Evolutionary conservation across 1,284 basidiomycete genomes (phyloP), one percentile per base, ranked within the genome.

Genomic region (Apiotrichum veenhuisii): DNA sequence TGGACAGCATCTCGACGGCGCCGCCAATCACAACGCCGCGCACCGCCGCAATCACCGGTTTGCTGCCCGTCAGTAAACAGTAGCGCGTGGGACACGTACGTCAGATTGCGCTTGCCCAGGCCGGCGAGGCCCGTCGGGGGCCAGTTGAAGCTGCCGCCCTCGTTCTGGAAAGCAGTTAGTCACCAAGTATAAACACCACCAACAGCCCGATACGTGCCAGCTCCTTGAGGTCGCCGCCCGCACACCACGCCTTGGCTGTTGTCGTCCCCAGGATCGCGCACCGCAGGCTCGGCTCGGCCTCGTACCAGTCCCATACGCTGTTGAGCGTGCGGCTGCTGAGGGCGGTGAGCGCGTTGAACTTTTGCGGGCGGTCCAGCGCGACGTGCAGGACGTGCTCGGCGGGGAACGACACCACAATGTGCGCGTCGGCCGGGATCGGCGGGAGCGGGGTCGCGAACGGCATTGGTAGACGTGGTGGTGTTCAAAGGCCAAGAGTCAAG

Each of bases 1-100:
- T 60, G 3, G 55, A 51, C 5, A 60, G 37, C 59, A 60, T 57
- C 52, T 60, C 59, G n/a, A 57, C 48, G 2, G 55, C 59, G 8
- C 59, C 59, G n/a, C 59, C 59, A 9, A 60, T 47, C 12, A 52
- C 54, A 23, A 54, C 23, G 23, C 59, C 59, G 36, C 43, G 27
- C 1, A 60, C 26, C 0, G 59, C 59, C 0, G 55, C 59, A 22
- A 60, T 60, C 48, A 60, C 36, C 14, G 59, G 59, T 27, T 60
- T 60, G 10, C 52, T 50, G 41, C 2, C 14, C 9, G 38, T 51
- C 22, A 55, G 53, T 9, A 18, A n/a, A 1, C 23, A 12, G 9
- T 17, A 11, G 4, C 8, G 33, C 15, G 25, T n/a, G n/a, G n/a
- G n/a, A n/a, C n/a, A 40, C 50, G n/a, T 37, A 56, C 55, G 27